Base-by-base conservation (phyloP, 257 asterid species). In the Primulina eburnea region DNA sequence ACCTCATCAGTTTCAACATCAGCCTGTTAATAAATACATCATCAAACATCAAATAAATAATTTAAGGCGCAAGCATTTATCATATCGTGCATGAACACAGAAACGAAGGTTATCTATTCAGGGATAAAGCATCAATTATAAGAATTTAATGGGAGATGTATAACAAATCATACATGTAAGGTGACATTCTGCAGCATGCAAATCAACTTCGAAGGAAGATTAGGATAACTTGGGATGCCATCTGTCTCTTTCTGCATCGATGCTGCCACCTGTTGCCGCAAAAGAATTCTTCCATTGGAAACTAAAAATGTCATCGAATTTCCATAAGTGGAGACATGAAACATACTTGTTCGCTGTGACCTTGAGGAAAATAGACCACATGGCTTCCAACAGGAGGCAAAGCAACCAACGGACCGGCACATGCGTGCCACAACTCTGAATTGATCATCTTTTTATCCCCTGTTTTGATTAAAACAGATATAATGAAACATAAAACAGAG, bases 371-470 rank as follows among this genome's bases (percentile, higher is more conserved):
- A 70, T 92, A 92, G 67, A 90, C 88, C 53, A 93, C 97, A 35
- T 90, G 95, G 77, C 98, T 93, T 80, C 96, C 97, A 38, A 89
- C 88, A n/a, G 92, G 97, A 53, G 98, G 98, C 86, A 90, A 73
- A 29, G 92, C 84, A 77, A 90, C 96, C 84, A 93, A 80, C 2
- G 98, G 97, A 57, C 98, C 98, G 24, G 98, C 98, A 78, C 98
- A 93, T 68, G 98, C 98, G 74, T 93, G 97, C 98, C 98, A 93
- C 82, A 93, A 75, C 83, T 93, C 97, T n/a, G 98, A 93, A 84
- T 89, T 84, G 28, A 90, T 90, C 78, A 83, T 77, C 85, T 83
- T 93, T 70, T 86, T 81, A 63, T 86, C 96, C 26, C 96, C 97
- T 88, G 84, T 60, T 68, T 43, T 29, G 35, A 65, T 66, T n/a